Percentiles rank a stretch among this genome's conserved stretches.
Conservation (phyloP, 2,329 filamentous ascomycete genomes). For the Colletotrichum horii region DNA sequence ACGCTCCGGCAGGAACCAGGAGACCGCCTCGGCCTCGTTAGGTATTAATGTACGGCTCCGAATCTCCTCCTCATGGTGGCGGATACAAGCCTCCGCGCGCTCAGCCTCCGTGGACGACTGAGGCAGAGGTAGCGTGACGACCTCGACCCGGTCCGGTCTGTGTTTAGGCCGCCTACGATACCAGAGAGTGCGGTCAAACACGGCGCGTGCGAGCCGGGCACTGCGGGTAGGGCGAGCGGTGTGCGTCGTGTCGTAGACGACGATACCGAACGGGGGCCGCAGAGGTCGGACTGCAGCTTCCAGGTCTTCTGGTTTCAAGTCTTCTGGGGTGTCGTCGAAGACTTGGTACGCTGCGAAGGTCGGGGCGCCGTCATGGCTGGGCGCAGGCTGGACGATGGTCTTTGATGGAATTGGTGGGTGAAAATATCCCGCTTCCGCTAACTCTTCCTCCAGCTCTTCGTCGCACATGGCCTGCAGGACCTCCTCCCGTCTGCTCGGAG, state of each 20-base stretch:
- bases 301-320: not conserved
- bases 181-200: not conserved
- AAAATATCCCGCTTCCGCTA: not conserved
- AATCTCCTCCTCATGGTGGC: not conserved
- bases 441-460: accelerated
- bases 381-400: not conserved
- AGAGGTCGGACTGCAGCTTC: not conserved
- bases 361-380: not conserved
- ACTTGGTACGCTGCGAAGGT: not conserved
- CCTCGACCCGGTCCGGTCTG: not conserved
- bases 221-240: not conserved
- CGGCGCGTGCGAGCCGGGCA: not conserved
- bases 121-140: not conserved
- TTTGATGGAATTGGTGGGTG: not conserved
- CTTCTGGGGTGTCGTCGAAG: not conserved
- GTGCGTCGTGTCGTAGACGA: not conserved
- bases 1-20: not conserved
- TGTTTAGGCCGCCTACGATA: not conserved
- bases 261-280: not conserved
- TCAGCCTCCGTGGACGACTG: not conserved
- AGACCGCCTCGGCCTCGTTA: not conserved
- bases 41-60: not conserved
- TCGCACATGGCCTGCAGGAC: accelerated
- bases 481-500: not conserved
- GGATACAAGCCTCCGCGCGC: not conserved